A percentile compares a stretch with the other conserved stretches of the same genome.
phyloP scores from a whole-genome alignment of 768 basidiomycete species.

The Saitozyma podzolica region DNA sequence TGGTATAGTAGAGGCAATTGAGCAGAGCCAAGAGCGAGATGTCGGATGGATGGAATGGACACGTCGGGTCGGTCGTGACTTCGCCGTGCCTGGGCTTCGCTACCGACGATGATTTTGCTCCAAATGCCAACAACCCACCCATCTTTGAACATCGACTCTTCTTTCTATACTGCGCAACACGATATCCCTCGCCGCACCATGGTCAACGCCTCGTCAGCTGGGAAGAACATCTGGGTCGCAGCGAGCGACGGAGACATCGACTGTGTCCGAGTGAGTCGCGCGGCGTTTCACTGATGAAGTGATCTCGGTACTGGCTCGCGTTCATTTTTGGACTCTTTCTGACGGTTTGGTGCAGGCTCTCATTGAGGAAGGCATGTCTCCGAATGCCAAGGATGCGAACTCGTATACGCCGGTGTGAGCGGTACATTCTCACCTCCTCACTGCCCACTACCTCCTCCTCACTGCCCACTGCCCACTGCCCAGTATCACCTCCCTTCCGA shows the following conservation, averaged over 20 bases:
- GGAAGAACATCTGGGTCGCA: slow-evolving; percentile 84
- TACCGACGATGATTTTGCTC: too few relatives aligned
- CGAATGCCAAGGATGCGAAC: slow-evolving; percentile 48
- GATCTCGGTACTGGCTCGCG: not conserved
- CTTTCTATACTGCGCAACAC: too few relatives aligned
- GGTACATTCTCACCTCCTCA: not conserved
- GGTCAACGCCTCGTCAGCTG: slow-evolving; percentile 33
- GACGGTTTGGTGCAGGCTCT: slow-evolving; percentile 19
- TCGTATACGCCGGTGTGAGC: slow-evolving; percentile 51
- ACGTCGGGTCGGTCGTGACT: too few relatives aligned
- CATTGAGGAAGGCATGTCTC: slow-evolving; percentile 39
- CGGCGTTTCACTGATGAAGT: not conserved
- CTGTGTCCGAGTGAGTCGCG: slow-evolving; percentile 64
- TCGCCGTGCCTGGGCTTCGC: too few relatives aligned
- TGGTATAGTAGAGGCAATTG: too few relatives aligned
- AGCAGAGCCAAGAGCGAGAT: too few relatives aligned
- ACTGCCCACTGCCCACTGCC: not conserved
- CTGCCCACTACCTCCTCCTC: too few relatives aligned
- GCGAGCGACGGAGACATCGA: slow-evolving; percentile 83
- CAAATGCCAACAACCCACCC: too few relatives aligned
- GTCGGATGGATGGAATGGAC: too few relatives aligned
- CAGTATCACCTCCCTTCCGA: too few relatives aligned
- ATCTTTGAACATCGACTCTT: too few relatives aligned
- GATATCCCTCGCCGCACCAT: slow-evolving; percentile 12
- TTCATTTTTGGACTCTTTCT: not conserved